Base-by-base conservation (phyloP, 495 filamentous ascomycete species). In the Hypoxylon lenormandii region DNA sequence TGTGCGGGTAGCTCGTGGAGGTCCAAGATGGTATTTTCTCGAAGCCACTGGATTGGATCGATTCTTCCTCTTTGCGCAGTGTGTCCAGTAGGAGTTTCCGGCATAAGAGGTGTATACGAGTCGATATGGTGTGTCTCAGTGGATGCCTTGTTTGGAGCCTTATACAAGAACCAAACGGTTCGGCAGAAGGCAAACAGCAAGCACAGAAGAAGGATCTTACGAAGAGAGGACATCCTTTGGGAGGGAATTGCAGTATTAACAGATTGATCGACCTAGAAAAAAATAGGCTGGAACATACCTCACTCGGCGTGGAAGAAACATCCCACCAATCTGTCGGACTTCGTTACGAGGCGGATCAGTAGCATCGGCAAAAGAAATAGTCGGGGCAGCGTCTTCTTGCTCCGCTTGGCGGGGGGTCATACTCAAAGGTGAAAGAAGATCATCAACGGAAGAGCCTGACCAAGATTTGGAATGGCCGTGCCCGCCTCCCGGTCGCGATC, bases 11-110 rank as follows among this genome's bases (percentile, higher is more conserved):
- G 40, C 16, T 70, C 56, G 7, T 59, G 30, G 4, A 65, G 5
- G 52, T 64, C 46, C 11, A 50, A 5, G 40, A 76, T 16, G n/a
- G 71, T 74, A 22, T 76, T 70, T 4, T 55, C 18, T 0, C 71
- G 71, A 11, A 76, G 62, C 74, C 74, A 76, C 12, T 72, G 53
- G 36, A 74, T 30, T 13, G 66, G 63, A 10, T 63, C 22, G 33
- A 38, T 30, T 21, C 5, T n/a, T 1, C 50, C 56, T 38, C 21
- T 61, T 5, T 60, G 19, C 0, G 49, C 43, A 5, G 65, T 56
- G 15, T 58, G 58, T 40, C 58, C 58, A 7, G 53, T 60, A 28
- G 65, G 47, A 3, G 49, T 43, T 0, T 66, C 54, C 3, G 72
- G 64, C 40, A 72, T 55, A 15, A 65, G 71, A 19, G 74, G 71